Base-by-base conservation (phyloP, 1,139 yeast genomes). In the Geotrichum klebahnii region DNA sequence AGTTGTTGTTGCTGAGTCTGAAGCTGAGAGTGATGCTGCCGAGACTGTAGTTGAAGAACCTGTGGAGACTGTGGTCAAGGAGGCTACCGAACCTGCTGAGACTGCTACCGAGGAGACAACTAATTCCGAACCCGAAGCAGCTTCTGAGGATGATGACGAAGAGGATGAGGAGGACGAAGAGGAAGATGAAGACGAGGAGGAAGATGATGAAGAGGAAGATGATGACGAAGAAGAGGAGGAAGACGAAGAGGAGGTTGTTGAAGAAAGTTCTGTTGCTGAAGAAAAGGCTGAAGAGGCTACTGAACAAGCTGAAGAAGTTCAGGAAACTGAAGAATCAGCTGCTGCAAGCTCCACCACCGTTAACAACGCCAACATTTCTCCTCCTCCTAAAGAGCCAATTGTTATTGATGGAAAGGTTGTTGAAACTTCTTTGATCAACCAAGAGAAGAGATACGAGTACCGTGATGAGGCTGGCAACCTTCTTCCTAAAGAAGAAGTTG, bases 391-490 rank as follows among this genome's bases (percentile, higher is more conserved):
- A 31, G 41, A 51, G n/a, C 46, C 52, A 20, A 19, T 32, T 22
- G 16, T 33, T 17, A 40, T 39, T 12, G 44, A 38, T 12, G 49
- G 37, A 17, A 33, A 38, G 19, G 34, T 32, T 35, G 41, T 28
- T 22, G 32, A 26, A 26, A 52, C 44, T 14, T 48, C 37, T 17
- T 42, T 43, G 20, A 26, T 44, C 34, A 40, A 34, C 28, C 42
- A 54, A 24, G 47, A 49, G 39, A 29, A 46, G 34, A 43, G 48
- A 28, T 58, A 63, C 22, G 65, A 59, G 36, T 66, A 65, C 57
- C 63, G 66, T 14, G 70, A 66, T 50, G 60, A 57, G 31, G 45
- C 65, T 29, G 70, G 70, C 35, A 66, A 66, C 45, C 57, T 56
- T 16, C 55, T 66, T 31, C 61, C 60, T 26, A 58, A 64, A 29